Evolutionary conservation across 2,329 filamentous ascomycete genomes (phyloP), one percentile per base, ranked within the genome.

Genomic region (Penicillium sp.): DNA sequence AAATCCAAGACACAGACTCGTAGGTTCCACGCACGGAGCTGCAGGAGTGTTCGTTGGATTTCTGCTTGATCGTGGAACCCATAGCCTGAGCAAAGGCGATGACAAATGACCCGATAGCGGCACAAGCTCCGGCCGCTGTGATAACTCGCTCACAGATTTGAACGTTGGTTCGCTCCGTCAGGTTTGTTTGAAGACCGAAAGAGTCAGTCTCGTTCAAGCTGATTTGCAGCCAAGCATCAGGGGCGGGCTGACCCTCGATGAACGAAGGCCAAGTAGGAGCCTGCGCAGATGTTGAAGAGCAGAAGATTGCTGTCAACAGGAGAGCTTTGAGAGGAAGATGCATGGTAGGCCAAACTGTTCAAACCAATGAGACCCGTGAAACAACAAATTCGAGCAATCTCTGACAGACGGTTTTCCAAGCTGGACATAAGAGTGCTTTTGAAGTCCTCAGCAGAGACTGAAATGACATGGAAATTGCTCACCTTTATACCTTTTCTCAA

Each of bases 1-100:
- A 49, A 4, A 29, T 27, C 43, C 38, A 54, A 28, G 32, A 27
- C 27, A 47, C 13, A 24, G 13, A 26, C 12, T 46, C 44, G 27
- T 45, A 42, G n/a, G 41, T 45, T 4, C 47, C 50, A 18, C 27
- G 29, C 43, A 43, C 47, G 25, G 34, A 6, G 38, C 24, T 43
- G 34, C 44, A 43, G 11, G 33, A 42, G n/a, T 28, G 33, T 26
- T 32, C 11, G 13, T 38, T 9, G 27, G 45, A 43, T 5, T 42
- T 28, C 1, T 32, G 27, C 12, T 46, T 37, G 34, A 47, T 49
- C 18, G 33, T 47, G 29, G 26, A 18, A 27, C 39, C 34, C 12
- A 39, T 9, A 2, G 33, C 39, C 24, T 38, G 33, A 11, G 35
- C 39, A 33, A 46, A 33, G 29, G 18, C 11, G 6, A 33, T 32